A percentile compares a stretch with the other conserved stretches of the same genome.
phyloP scores from a whole-genome alignment of 768 basidiomycete species.

The Termitomyces sp. region DNA sequence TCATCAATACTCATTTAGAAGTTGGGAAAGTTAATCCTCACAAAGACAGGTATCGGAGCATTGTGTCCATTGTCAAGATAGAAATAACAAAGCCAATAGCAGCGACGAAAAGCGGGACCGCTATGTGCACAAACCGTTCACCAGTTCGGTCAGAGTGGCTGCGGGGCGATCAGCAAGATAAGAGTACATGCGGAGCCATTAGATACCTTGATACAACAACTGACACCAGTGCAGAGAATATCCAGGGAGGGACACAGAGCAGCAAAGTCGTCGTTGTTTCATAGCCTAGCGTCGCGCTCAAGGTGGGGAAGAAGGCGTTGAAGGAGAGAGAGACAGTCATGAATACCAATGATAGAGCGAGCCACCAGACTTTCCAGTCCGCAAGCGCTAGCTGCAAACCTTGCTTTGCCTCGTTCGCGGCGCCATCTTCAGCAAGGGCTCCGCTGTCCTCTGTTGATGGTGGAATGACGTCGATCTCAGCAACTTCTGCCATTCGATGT shows the following conservation, averaged over 20 bases:
- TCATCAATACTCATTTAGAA: not conserved
- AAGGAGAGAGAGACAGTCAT: constrained; percentile 64
- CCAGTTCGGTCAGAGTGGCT: constrained; percentile 73
- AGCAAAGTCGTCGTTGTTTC: constrained; percentile 59
- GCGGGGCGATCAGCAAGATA: constrained; percentile 1
- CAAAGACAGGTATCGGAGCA: constrained; percentile 67
- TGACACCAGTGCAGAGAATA: constrained; percentile 55
- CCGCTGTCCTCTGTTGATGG: constrained; percentile 22
- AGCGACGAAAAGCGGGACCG: constrained; percentile 49
- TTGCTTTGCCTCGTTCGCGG: constrained; percentile 18
- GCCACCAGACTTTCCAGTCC: constrained; percentile 85
- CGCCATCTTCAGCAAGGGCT: not conserved
- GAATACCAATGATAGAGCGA: constrained; percentile 56
- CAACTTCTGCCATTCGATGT: constrained; percentile 62
- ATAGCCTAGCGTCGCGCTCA: constrained; percentile 69
- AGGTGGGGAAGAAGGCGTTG: constrained; percentile 76
- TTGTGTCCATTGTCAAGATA: constrained; percentile 61
- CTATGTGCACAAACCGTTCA: constrained; percentile 74
- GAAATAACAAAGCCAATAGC: constrained; percentile 72
- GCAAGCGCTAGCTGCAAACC: constrained; percentile 60
- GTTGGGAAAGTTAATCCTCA: constrained; percentile 23
- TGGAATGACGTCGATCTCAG: constrained; percentile 44
- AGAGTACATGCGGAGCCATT: constrained; percentile 16
- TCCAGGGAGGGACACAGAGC: constrained; percentile 80
- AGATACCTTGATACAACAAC: constrained; percentile 41